A percentile compares a stretch with the other conserved stretches of the same genome.
These are phyloP conservation scores for Datisca glomerata DNA, from an alignment of 306 rosid species.

Conservation along the genomic window DNA sequence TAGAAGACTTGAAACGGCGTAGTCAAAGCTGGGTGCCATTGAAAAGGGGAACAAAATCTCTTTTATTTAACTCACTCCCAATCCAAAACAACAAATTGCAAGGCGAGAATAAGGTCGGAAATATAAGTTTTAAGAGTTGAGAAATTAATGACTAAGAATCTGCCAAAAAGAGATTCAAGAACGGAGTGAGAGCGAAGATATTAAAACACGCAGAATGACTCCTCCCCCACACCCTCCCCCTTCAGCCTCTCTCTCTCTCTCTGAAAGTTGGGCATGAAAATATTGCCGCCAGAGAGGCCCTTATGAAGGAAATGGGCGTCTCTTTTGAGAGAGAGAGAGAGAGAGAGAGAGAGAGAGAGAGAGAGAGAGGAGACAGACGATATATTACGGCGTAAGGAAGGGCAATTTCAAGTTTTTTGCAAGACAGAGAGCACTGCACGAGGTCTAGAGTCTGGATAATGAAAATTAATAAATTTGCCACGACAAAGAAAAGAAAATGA, in stretches of 20 bases:
- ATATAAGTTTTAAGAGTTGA: too few species aligned
- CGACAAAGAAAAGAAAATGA: too few species aligned
- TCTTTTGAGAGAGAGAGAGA: constrained; percentile 46
- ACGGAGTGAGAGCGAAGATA: not conserved
- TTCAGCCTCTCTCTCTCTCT: not conserved
- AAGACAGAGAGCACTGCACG: too few species aligned
- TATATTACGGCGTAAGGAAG: not conserved
- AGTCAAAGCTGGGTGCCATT: constrained; percentile 95
- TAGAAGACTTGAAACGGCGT: constrained; percentile 56
- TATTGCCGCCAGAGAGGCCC: constrained; percentile 32
- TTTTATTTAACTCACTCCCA: too few species aligned
- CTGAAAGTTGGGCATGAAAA: constrained; percentile 26
- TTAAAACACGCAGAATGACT: not conserved
- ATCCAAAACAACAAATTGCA: too few species aligned
- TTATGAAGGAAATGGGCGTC: constrained; percentile 55
- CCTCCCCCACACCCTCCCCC: too few species aligned
- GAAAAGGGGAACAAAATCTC: constrained; percentile 4
- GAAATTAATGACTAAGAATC: too few species aligned
- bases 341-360: constrained; percentile 10
- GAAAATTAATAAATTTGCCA: too few species aligned
- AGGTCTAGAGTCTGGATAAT: too few species aligned
- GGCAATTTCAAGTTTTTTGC: not conserved
- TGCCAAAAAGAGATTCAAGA: too few species aligned
- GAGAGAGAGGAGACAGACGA: constrained; percentile 9
- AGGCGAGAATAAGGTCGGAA: too few species aligned